These are phyloP conservation scores for Torulaspora pretoriensis DNA, from an alignment of 1,139 yeast species.

Conservation along the genomic window DNA sequence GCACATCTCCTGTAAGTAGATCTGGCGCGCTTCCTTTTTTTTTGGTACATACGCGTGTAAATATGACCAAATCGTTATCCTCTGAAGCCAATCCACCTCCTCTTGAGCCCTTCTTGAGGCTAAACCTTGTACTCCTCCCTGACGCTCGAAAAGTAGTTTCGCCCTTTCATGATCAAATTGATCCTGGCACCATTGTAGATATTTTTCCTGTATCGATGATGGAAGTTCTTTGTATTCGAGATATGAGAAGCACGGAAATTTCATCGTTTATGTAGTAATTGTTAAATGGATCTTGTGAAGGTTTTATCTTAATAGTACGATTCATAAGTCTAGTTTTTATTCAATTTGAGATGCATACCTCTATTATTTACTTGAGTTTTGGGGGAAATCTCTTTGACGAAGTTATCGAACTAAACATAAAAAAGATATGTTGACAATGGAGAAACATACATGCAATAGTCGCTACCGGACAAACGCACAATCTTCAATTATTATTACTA, in stretches of 20 bases:
- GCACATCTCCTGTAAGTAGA: conserved; percentile 1
- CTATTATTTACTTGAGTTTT: neutral
- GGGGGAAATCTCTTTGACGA: neutral
- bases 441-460: neutral
- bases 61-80: conserved; percentile 18
- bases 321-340: neutral
- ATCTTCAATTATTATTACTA: neutral
- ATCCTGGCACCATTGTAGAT: conserved; percentile 17
- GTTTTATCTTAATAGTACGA: neutral
- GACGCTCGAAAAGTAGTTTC: conserved; percentile 11
- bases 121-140: conserved; percentile 13
- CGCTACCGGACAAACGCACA: neutral
- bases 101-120: conserved; percentile 13
- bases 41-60: conserved; percentile 15
- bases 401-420: conserved; percentile 4
- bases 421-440: neutral
- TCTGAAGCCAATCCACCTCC: conserved; percentile 16
- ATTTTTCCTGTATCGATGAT: conserved; percentile 11
- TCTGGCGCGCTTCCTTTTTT: conserved; percentile 2
- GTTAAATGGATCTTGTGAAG: neutral
- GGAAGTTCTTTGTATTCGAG: conserved; percentile 12
- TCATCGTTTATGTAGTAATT: conserved; percentile 2
- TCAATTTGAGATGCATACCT: too few species aligned
- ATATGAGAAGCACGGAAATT: conserved; percentile 12
- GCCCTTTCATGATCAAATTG: conserved; percentile 16